Base-by-base conservation (phyloP, 495 filamentous ascomycete species). In the Xylaria palmicola region DNA sequence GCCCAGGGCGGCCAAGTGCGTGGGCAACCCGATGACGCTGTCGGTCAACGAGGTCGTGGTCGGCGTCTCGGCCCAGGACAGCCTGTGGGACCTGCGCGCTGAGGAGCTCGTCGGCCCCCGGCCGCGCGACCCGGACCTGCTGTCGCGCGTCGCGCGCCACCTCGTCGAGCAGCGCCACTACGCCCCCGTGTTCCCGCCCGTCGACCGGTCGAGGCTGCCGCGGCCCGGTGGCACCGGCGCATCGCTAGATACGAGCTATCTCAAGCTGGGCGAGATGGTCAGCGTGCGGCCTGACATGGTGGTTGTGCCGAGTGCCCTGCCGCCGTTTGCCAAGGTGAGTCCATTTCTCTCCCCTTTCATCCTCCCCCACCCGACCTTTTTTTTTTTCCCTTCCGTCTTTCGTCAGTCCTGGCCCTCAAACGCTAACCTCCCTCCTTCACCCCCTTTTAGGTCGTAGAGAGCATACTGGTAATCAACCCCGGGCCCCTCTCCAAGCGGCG, bases 221-320 rank as follows among this genome's bases (percentile, higher is more conserved):
- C 27, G 85, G 79, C 30, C 82, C 75, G 7, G 76, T 64, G 8
- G 82, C 2, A 86, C 86, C 1, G 93, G 93, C 0, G 84, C 89
- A 1, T 73, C 79, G 72, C 72, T 98, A 47, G 94, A 98, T 73
- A 74, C 90, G 22, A 89, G 88, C 60, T 95, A 96, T 74, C 61
- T 92, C 72, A 93, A 95, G 72, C 75, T 97, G 27, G 93, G 91
- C 27, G 94, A 97, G 74, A 92, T 94, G 85, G 79, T 93, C 63
- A 88, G 87, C 62, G 87, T 90, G 2, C 77, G 85, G 55, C 94
- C 94, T 9, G 94, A 98, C 78, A 80, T 98, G 26, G 68, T 97
- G 61, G 80, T 98, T 34, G 77, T 89, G 26, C 94, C 94, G 32
- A 96, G 92, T 65, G 83, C 87, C 60, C 73, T 98, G 63, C 86